Base-by-base conservation (phyloP, 441 rosid species). In the Euphorbia schlechtendalii region DNA sequence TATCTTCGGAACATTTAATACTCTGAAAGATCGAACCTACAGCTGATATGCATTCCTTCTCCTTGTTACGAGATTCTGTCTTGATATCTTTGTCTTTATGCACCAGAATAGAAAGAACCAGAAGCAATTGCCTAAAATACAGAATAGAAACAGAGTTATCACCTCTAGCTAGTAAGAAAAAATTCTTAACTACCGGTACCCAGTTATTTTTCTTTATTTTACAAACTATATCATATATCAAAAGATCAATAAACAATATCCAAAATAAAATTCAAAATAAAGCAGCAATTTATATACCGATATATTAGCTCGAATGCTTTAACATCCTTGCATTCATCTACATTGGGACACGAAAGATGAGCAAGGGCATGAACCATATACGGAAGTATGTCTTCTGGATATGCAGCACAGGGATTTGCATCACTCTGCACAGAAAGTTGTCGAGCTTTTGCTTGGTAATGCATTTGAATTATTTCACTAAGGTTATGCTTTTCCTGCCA, bases 401-500 rank as follows among this genome's bases (percentile, higher is more conserved):
- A 81, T 49, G 74, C 75, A 55, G 76, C 65, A 15, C 61, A 76
- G 55, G 87, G 66, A 79, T 76, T 85, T 51, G 84, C 72, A 83
- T 92, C 98, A 81, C 83, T 72, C 68, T 84, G 98, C 65, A 78
- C 48, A 53, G 96, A 71, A 40, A 79, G 80, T 73, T 88, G 94
- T 45, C 97, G 85, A 45, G 81, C 86, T 86, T 86, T 92, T 71
- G 93, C 76, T 79, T 92, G 97, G 76, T 80, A 80, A 77, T 81
- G 87, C 83, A 84, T 84, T 78, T 90, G 99, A 76, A 92, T 79
- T 55, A 96, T 85, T 64, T 96, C 99, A 73, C 82, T 80, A 52
- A 96, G 81, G 76, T 83, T 85, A 69, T 87, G 96, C 79, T 86
- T 92, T 68, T 87, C 99, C 99, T 96, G 96, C 70, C 69, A 78